Percentiles rank a stretch among this genome's conserved stretches.
Evolutionary conservation across 768 basidiomycete species (phyloP).

Genomic region (Auricularia sp.): DNA sequence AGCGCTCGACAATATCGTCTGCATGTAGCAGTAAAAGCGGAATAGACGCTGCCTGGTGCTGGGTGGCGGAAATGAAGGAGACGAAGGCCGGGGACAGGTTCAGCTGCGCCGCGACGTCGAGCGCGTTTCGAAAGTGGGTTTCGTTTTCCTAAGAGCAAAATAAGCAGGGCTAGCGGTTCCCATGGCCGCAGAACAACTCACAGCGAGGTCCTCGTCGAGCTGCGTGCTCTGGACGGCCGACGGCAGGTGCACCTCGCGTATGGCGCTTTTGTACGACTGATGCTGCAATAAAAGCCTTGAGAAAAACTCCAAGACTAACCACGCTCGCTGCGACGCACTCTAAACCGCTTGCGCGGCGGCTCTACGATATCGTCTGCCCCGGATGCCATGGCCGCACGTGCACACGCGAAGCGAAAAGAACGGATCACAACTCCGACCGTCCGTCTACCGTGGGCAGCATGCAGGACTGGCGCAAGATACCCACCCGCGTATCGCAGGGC

Average conservation of each 20-base stretch:
- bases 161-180: not conserved
- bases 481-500: too few species aligned
- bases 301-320: not conserved
- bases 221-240: slow-evolving; percentile 43
- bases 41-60: slow-evolving; percentile 60
- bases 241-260: slow-evolving; percentile 65
- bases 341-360: slow-evolving; percentile 4
- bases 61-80: slow-evolving; percentile 50
- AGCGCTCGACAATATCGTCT: slow-evolving; percentile 53
- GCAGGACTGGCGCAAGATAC: too few species aligned
- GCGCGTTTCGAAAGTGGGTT: slow-evolving; percentile 65
- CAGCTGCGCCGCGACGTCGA: slow-evolving; percentile 69
- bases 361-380: not conserved
- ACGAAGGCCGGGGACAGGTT: slow-evolving; percentile 71
- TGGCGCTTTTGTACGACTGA: slow-evolving; percentile 56
- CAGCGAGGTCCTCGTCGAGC: slow-evolving; percentile 53
- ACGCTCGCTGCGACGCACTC: not conserved
- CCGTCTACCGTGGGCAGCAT: too few species aligned
- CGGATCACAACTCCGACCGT: not conserved
- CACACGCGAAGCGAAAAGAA: not conserved
- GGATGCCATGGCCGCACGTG: not conserved
- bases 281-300: slow-evolving; percentile 31
- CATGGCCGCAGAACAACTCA: slow-evolving; percentile 17
- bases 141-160: slow-evolving; percentile 49
- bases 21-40: slow-evolving; percentile 75